Evolutionary conservation across 495 filamentous ascomycete species (phyloP).

Genomic region (Neurospora sp.): DNA sequence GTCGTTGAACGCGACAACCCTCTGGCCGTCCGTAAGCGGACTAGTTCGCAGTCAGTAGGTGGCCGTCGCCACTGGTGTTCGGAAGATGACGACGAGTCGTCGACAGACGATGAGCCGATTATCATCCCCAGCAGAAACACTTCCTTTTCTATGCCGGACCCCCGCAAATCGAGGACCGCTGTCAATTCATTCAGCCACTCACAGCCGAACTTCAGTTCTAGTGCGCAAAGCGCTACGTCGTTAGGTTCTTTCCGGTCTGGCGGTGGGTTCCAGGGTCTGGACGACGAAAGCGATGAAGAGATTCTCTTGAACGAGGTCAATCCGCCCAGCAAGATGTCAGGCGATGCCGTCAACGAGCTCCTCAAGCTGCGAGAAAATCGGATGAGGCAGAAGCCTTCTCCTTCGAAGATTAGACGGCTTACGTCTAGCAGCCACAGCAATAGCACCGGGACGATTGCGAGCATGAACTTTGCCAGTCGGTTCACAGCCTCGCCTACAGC

Average conservation of each 20-base stretch:
- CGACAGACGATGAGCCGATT: slow-evolving; percentile 57
- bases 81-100: slow-evolving; percentile 38
- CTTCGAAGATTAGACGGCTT: slow-evolving; percentile 20
- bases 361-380: slow-evolving; percentile 62
- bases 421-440: not conserved
- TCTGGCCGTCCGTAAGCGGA: slow-evolving; percentile 18
- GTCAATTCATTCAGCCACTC: slow-evolving; percentile 45
- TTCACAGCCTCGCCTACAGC: slow-evolving; percentile 50
- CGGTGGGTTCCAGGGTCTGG: slow-evolving; percentile 20
- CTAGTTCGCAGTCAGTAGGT: slow-evolving; percentile 17
- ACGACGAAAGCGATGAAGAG: slow-evolving; percentile 45
- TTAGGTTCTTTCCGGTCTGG: slow-evolving; percentile 18
- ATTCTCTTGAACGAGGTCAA: slow-evolving; percentile 41
- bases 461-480: slow-evolving; percentile 10
- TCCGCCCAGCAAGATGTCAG: slow-evolving; percentile 18
- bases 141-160: slow-evolving; percentile 53
- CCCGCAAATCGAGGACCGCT: slow-evolving; percentile 29
- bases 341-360: slow-evolving; percentile 50
- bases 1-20: slow-evolving; percentile 35
- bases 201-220: slow-evolving; percentile 28
- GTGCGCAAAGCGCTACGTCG: slow-evolving; percentile 32
- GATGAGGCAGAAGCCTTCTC: slow-evolving; percentile 38
- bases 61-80: slow-evolving; percentile 25
- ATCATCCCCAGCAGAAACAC: slow-evolving; percentile 52
- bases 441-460: slow-evolving; percentile 7